Evolutionary conservation across 371 early-diverging fungal genomes (phyloP).

Genomic region (Zychaea mexicana): DNA sequence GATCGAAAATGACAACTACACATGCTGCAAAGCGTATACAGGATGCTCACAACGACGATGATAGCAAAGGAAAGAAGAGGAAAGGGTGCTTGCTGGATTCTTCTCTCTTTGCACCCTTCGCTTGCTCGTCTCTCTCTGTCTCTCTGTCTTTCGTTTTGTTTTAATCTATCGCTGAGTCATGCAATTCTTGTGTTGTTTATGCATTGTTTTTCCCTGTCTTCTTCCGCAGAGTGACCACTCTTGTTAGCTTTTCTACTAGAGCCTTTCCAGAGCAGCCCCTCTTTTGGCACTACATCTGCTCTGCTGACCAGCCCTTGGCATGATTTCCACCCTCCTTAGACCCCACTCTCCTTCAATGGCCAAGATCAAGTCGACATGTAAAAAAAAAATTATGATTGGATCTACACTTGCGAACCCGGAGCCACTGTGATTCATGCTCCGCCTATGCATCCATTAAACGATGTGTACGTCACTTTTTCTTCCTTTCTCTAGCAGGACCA

Average conservation of each 20-base stretch:
- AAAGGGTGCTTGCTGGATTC: too few relatives aligned
- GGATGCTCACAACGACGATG: too few relatives aligned
- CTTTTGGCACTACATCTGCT: neutral
- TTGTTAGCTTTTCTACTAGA: too few relatives aligned
- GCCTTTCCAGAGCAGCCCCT: too few relatives aligned
- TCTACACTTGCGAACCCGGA: neutral
- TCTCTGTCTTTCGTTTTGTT: neutral
- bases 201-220: neutral
- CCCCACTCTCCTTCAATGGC: neutral
- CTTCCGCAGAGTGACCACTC: too few relatives aligned
- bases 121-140: too few relatives aligned
- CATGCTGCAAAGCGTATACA: too few relatives aligned
- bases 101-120: too few relatives aligned
- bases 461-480: neutral
- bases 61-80: too few relatives aligned
- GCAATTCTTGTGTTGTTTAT: constrained; percentile 4
- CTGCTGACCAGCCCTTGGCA: neutral
- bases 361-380: neutral
- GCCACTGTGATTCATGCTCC: neutral
- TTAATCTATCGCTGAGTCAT: constrained; percentile 8
- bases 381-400: neutral
- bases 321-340: neutral
- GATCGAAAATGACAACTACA: too few relatives aligned
- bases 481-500: too few relatives aligned
- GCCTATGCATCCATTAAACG: neutral